phyloP scores from a whole-genome alignment of 352 stramenopile species.

The Phytophthora ohioensis region DNA sequence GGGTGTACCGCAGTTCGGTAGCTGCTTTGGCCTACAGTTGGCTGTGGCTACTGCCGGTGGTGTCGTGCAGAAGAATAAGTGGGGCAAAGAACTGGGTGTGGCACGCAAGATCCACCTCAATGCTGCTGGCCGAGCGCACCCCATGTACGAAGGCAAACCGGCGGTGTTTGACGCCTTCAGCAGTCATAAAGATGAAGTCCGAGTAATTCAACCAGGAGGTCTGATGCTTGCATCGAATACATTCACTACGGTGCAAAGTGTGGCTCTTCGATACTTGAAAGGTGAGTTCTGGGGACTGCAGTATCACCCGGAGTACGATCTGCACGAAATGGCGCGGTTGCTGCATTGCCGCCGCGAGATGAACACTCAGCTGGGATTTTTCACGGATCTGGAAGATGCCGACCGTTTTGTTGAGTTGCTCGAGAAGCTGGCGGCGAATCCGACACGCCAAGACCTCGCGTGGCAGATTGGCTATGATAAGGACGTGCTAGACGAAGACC shows the following conservation, averaged over 20 bases:
- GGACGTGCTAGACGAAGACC: constrained; percentile 73
- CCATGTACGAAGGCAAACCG: constrained; percentile 79
- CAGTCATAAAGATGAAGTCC: constrained; percentile 83
- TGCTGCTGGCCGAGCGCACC: constrained; percentile 61
- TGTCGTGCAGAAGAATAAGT: constrained; percentile 65
- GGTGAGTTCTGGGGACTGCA: constrained; percentile 84
- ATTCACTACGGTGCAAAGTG: constrained; percentile 70
- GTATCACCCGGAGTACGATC: constrained; percentile 83
- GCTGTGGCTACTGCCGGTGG: constrained; percentile 65
- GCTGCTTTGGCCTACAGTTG: constrained; percentile 78
- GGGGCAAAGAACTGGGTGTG: constrained; percentile 71
- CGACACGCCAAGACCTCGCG: constrained; percentile 61
- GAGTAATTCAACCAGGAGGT: constrained; percentile 57
- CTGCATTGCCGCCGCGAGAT: constrained; percentile 71
- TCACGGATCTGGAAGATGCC: constrained; percentile 54
- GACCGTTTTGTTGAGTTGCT: constrained; percentile 62
- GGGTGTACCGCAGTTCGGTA: constrained; percentile 80
- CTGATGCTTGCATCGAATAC: constrained; percentile 64
- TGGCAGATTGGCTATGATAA: constrained; percentile 72
- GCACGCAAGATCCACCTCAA: constrained; percentile 77
- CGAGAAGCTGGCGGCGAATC: constrained; percentile 65
- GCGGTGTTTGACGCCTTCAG: constrained; percentile 77
- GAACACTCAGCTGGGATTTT: constrained; percentile 73
- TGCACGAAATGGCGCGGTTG: constrained; percentile 80
- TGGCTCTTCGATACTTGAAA: constrained; percentile 61